Evolutionary conservation across 2,329 filamentous ascomycete genomes (phyloP), one percentile per base, ranked within the genome.

Genomic region (Colletotrichum lentis): DNA sequence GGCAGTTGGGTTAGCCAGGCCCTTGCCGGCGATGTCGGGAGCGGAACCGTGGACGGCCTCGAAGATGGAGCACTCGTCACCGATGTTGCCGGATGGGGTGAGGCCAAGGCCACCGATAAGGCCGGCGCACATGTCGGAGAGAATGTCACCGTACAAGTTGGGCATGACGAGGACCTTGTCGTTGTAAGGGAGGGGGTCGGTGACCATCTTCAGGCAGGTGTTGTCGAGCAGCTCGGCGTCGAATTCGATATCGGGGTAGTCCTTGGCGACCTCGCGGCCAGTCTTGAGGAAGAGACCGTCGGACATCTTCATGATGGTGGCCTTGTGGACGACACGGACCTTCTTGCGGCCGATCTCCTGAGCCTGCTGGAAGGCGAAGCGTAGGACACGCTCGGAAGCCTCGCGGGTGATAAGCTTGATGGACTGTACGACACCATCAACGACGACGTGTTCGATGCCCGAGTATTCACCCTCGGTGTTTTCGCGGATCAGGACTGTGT

Each of bases 291-390:
- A 99, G 71, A 99, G 92, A 84, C 96, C 96, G 81, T 99, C 96
- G 79, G 91, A 95, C 93, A 97, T 97, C 90, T 99, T 99, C 96
- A 99, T 99, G 85, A 99, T 99, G 79, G 96, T 98, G 80, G 96
- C 96, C 89, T 99, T 99, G 91, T 99, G 96, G 72, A 98, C 94
- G 69, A 94, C 95, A 78, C 94, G 93, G 77, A 98, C 95, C 91
- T 97, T 97, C 80, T 90, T 94, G 86, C 93, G 92, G 83, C 94
- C 94, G 77, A 97, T 91, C 75, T 93, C 89, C 82, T 96, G 88
- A 74, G 96, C 96, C 80, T 99, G 94, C 85, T 99, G 95, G 90
- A 99, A 99, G 76, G 96, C 96, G 81, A 94, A 99, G 79, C 94
- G 91, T 73, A 98, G 89, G 63, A 99, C 96, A 75, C 96, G 91